Evolutionary conservation across 1,284 basidiomycete species (phyloP).

Genomic region (Boletus semigastroideus): DNA sequence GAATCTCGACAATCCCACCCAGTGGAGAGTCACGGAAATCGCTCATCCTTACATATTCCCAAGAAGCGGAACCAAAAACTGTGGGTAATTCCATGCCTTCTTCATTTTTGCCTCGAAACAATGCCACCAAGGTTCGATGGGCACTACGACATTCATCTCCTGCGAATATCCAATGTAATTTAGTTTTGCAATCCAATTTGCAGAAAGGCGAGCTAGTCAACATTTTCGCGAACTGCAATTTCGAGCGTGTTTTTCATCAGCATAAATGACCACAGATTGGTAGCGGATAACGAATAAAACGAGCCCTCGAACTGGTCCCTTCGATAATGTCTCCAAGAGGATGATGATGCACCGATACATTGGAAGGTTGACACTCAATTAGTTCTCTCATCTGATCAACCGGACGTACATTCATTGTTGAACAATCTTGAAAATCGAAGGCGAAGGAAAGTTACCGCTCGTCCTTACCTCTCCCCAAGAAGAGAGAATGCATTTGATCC

Average conservation of each 20-base stretch:
- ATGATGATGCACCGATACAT: constrained; percentile 12
- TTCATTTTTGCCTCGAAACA: not conserved
- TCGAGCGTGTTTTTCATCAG: constrained; percentile 9
- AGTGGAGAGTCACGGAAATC: not conserved
- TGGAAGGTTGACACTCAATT: not conserved
- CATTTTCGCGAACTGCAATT: not conserved
- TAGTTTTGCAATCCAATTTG: fast-evolving
- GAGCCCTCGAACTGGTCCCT: constrained; percentile 7
- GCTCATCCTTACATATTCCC: not conserved
- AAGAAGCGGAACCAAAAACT: constrained; percentile 3
- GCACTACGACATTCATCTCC: not conserved
- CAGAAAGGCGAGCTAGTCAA: not conserved
- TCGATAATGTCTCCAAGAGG: constrained; percentile 5
- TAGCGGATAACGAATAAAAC: not conserved
- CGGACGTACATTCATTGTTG: too few relatives aligned
- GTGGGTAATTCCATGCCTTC: not conserved
- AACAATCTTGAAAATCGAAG: not conserved
- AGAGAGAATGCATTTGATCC: constrained; percentile 3
- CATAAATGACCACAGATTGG: constrained; percentile 12
- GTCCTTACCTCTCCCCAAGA: constrained; percentile 1
- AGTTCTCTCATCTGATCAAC: too few relatives aligned
- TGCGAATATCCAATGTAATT: not conserved
- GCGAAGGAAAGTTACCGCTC: not conserved
- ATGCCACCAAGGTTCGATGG: not conserved
- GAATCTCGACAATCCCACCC: not conserved